Evolutionary conservation across 352 stramenopile genomes (phyloP).

Genomic region (Globisporangium acanthophoron): DNA sequence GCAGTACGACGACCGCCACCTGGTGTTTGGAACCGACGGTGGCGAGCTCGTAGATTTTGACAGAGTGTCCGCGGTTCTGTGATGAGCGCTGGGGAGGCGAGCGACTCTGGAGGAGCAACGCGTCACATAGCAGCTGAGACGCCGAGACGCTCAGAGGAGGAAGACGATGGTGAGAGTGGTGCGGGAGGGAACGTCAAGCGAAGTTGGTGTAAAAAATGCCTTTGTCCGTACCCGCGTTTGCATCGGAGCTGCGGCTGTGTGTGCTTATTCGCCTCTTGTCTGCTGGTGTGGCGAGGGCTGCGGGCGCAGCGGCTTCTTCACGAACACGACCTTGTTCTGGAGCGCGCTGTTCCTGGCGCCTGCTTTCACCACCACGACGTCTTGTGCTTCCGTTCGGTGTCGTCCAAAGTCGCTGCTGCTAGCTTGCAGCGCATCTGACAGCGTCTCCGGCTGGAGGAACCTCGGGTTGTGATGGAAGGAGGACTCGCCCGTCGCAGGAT

Average conservation of each 20-base stretch:
- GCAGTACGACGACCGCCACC: slow-evolving; percentile 65
- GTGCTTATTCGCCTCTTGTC: neutral
- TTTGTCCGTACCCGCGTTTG: neutral
- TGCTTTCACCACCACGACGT: slow-evolving; percentile 31
- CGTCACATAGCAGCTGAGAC: neutral
- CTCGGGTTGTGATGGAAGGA: slow-evolving; percentile 48
- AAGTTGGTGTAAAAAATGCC: slow-evolving; percentile 7
- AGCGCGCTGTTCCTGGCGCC: slow-evolving; percentile 37
- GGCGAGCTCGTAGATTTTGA: slow-evolving; percentile 80
- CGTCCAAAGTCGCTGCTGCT: slow-evolving; percentile 2
- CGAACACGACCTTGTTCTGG: slow-evolving; percentile 53
- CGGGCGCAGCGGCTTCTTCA: slow-evolving; percentile 35
- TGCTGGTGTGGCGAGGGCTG: neutral
- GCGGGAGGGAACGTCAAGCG: neutral
- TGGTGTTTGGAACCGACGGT: slow-evolving; percentile 71
- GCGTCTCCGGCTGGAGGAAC: slow-evolving; percentile 10
- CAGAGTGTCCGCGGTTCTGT: slow-evolving; percentile 54
- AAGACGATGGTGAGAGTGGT: neutral
- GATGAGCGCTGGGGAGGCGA: neutral
- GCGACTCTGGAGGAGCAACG: too few species aligned
- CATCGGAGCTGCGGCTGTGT: too few species aligned
- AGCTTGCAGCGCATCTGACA: slow-evolving; percentile 2
- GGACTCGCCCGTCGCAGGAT: slow-evolving; percentile 17
- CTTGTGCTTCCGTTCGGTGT: neutral
- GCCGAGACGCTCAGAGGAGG: neutral